A percentile compares a stretch with the other conserved stretches of the same genome.
Evolutionary conservation across 495 filamentous ascomycete species (phyloP).

Genomic region (Lophiotrema nucula): DNA sequence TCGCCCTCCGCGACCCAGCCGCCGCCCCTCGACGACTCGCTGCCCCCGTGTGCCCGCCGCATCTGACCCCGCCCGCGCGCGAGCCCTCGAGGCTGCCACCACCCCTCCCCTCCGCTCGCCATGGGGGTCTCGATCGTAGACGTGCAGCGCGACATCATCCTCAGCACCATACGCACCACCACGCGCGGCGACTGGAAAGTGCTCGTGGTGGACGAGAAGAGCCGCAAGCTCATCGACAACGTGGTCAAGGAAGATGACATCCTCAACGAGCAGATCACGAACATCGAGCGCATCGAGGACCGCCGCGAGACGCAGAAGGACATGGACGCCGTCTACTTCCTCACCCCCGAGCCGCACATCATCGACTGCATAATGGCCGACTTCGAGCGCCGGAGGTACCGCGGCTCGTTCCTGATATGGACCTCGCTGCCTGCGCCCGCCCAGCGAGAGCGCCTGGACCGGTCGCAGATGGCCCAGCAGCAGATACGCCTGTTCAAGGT

Average conservation of each 20-base stretch:
- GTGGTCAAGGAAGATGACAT: conserved; percentile 92
- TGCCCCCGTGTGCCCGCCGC: neutral
- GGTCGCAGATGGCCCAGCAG: conserved; percentile 60
- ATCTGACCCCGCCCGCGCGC: neutral
- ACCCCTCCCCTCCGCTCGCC: conserved; percentile 29
- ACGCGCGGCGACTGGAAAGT: conserved; percentile 82
- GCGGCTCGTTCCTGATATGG: conserved; percentile 76
- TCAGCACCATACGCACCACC: conserved; percentile 58
- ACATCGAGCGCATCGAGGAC: conserved; percentile 89
- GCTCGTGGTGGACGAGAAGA: conserved; percentile 77
- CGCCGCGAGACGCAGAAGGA: conserved; percentile 71
- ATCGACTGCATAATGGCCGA: conserved; percentile 93
- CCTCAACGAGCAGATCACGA: conserved; percentile 89
- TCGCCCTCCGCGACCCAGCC: no score
- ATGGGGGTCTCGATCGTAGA: conserved; percentile 45
- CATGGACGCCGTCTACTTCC: conserved; percentile 91
- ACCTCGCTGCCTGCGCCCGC: conserved; percentile 62
- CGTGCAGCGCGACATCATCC: conserved; percentile 51
- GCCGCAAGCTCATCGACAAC: conserved; percentile 79
- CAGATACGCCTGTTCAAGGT: conserved; percentile 71
- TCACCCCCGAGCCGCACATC: conserved; percentile 79
- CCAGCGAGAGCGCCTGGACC: conserved; percentile 56
- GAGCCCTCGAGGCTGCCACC: conserved; percentile 1
- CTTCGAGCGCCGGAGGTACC: conserved; percentile 77
- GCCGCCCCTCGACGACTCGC: neutral